Evolutionary conservation across 129 eudicot species (phyloP).

Genomic region (Chrysanthemum makinoi): DNA sequence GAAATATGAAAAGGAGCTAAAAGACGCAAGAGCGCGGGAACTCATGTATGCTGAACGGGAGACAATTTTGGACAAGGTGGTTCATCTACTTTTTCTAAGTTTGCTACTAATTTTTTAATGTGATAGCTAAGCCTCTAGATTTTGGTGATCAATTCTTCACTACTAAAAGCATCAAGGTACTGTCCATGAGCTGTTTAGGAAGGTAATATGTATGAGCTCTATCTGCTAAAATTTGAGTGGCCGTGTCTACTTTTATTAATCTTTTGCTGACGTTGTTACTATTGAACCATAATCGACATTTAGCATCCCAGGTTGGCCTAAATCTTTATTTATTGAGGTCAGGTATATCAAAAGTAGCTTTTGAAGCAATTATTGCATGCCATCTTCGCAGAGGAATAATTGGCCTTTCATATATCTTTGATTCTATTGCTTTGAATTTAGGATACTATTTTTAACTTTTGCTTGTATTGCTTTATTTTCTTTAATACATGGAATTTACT

Average conservation of each 20-base stretch:
- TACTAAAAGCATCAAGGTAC: not conserved
- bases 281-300: not conserved
- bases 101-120: not conserved
- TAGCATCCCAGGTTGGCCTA: not conserved
- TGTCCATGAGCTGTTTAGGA: not conserved
- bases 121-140: not conserved
- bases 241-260: not conserved
- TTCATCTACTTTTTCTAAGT: conserved; percentile 10
- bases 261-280: not conserved
- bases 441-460: no score
- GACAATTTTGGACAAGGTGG: conserved; percentile 89
- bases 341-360: not conserved
- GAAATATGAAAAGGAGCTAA: conserved; percentile 85
- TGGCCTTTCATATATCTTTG: no score
- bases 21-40: conserved; percentile 93
- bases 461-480: no score
- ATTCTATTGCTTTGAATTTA: no score
- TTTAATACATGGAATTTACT: no score
- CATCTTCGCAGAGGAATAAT: no score
- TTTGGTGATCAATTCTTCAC: conserved; percentile 8
- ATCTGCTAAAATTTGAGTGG: no score
- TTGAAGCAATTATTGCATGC: not conserved
- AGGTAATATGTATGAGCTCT: not conserved
- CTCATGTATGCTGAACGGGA: conserved; percentile 99
- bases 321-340: not conserved